phyloP scores from a whole-genome alignment of 305 asterid genomes.

The Solanum hybrid region DNA sequence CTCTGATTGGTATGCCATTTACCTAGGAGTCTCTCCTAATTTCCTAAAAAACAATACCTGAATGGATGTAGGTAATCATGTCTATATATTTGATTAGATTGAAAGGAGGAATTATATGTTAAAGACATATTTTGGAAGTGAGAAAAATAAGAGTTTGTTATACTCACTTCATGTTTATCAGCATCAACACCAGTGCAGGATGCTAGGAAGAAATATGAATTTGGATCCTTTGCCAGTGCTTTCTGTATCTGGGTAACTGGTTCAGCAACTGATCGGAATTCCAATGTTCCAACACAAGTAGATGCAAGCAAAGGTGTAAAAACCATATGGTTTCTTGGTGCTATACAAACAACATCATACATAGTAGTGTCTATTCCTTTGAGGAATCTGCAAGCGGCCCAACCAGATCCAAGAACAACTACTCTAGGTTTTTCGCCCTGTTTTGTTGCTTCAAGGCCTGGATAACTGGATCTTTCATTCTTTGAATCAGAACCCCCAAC shows the following conservation, averaged over 20 bases:
- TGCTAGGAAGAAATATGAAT: constrained; percentile 76
- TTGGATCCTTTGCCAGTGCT: constrained; percentile 80
- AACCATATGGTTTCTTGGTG: constrained; percentile 97
- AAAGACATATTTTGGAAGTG: not conserved
- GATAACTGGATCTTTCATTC: constrained; percentile 38
- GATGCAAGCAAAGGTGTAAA: constrained; percentile 94
- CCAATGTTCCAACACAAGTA: constrained; percentile 93
- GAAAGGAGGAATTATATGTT: not conserved
- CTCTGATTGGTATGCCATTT: not conserved
- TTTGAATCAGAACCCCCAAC: constrained; percentile 47
- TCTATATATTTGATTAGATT: not conserved
- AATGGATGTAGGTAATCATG: not conserved
- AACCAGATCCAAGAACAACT: constrained; percentile 86
- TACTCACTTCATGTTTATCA: constrained; percentile 68
- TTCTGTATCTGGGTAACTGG: constrained; percentile 80
- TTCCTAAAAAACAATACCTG: not conserved
- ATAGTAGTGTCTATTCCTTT: constrained; percentile 63
- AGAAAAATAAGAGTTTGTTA: not conserved
- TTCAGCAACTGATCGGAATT: constrained; percentile 81
- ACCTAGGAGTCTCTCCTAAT: not conserved
- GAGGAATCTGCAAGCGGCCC: constrained; percentile 96
- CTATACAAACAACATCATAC: constrained; percentile 80
- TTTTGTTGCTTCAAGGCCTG: constrained; percentile 72
- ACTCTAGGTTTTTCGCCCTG: constrained; percentile 81
- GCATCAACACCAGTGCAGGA: constrained; percentile 55